Evolutionary conservation across 2,329 filamentous ascomycete genomes (phyloP).

Genomic region (Hymenoscyphus fructigenus): DNA sequence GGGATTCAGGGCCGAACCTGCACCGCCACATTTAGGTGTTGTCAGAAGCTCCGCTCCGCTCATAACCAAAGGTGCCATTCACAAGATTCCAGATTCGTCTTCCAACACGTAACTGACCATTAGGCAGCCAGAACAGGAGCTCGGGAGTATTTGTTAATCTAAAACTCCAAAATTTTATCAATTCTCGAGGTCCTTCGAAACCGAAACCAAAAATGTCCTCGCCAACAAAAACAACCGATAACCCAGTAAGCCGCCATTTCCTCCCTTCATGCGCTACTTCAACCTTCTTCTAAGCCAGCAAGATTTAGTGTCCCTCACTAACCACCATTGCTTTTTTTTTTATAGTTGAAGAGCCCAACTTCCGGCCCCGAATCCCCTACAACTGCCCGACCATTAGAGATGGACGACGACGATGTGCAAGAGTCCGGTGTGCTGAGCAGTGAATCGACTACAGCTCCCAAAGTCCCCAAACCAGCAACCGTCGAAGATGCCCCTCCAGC

Average conservation of each 20-base stretch:
- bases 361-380: conserved; percentile 62
- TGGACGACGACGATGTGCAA: conserved; percentile 70
- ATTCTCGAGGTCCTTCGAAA: not conserved
- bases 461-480: conserved; percentile 41
- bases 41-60: not conserved
- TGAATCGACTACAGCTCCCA: conserved; percentile 42
- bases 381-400: conserved; percentile 62
- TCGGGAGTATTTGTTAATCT: not conserved
- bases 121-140: not conserved
- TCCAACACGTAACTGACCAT: not conserved
- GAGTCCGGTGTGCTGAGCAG: conserved; percentile 54
- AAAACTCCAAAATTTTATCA: not conserved
- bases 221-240: conserved; percentile 35
- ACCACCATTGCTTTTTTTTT: conserved; percentile 9
- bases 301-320: conserved; percentile 14
- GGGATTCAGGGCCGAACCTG: not conserved
- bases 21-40: conserved; percentile 1
- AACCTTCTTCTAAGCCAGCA: not conserved
- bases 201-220: conserved; percentile 18
- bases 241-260: conserved; percentile 42
- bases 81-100: not conserved
- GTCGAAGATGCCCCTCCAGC: conserved; percentile 57
- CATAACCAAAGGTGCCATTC: too few relatives aligned
- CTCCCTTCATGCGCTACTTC: conserved; percentile 23
- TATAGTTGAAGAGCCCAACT: conserved; percentile 31